Evolutionary conservation across 23 red algal species (phyloP).

Genomic region (Gracilaria domingensis): DNA sequence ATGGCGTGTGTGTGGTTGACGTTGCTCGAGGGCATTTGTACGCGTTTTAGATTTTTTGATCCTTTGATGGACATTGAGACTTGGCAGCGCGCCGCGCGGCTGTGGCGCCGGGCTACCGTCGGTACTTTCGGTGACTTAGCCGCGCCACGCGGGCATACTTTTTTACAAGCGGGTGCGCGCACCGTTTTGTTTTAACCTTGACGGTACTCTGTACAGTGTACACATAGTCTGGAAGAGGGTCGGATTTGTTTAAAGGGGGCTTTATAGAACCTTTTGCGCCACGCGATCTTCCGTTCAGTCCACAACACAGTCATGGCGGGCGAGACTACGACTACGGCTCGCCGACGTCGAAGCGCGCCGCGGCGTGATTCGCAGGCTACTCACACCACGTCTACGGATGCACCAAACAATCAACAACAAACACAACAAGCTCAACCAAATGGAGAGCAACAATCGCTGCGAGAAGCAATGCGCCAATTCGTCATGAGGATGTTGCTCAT

Average conservation of each 20-base stretch:
- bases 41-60: background rate
- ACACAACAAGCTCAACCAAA: background rate
- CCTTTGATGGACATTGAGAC: too few relatives aligned
- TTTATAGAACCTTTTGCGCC: too few relatives aligned
- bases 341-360: background rate
- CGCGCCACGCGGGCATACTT: too few relatives aligned
- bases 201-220: too few relatives aligned
- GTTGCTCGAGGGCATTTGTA: background rate
- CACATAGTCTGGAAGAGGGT: too few relatives aligned
- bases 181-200: too few relatives aligned
- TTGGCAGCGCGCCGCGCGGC: background rate
- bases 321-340: background rate
- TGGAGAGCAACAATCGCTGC: background rate
- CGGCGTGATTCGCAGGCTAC: background rate
- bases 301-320: background rate
- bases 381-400: background rate
- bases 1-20: background rate
- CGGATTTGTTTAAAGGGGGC: background rate
- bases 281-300: too few relatives aligned
- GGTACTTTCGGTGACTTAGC: too few relatives aligned
- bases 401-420: background rate
- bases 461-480: constrained; percentile 34
- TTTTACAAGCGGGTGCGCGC: too few relatives aligned
- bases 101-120: too few relatives aligned
- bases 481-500: constrained; percentile 41